Conservation (phyloP, 2,329 filamentous ascomycete species). For the Monascus ruber region DNA sequence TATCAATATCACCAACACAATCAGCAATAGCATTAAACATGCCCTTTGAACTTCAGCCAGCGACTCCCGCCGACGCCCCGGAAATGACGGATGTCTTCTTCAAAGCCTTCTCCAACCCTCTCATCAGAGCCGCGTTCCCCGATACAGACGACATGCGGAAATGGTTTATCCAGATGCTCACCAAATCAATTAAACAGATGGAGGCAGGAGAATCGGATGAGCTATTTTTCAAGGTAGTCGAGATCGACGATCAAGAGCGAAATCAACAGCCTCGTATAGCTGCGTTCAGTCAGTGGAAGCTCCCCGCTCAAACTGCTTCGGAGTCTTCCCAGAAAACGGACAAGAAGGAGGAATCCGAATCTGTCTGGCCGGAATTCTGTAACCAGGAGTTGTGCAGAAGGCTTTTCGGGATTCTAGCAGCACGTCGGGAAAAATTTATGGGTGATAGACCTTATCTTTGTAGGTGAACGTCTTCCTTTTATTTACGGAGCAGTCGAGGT, state of each 20-base stretch:
- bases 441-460: conserved; percentile 12
- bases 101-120: conserved; percentile 11
- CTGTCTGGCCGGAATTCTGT: conserved; percentile 7
- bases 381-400: conserved; percentile 9
- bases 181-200: not conserved
- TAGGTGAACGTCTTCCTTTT: conserved; percentile 6
- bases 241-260: conserved; percentile 3
- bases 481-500: not conserved
- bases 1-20: not conserved
- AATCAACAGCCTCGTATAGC: conserved; percentile 1
- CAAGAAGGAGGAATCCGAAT: not conserved
- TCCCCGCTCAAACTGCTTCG: conserved; percentile 1
- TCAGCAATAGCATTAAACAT: conserved; percentile 3
- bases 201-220: not conserved
- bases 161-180: conserved; percentile 8
- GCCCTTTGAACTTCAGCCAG: conserved; percentile 7
- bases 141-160: conserved; percentile 10
- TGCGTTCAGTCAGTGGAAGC: conserved; percentile 17
- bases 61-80: conserved; percentile 8
- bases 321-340: not conserved
- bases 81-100: conserved; percentile 11
- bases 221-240: conserved; percentile 5
- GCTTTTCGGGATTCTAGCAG: conserved; percentile 12
- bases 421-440: conserved; percentile 9
- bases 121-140: conserved; percentile 15